Conservation (phyloP, 768 basidiomycete species). For the Chiua virens region DNA sequence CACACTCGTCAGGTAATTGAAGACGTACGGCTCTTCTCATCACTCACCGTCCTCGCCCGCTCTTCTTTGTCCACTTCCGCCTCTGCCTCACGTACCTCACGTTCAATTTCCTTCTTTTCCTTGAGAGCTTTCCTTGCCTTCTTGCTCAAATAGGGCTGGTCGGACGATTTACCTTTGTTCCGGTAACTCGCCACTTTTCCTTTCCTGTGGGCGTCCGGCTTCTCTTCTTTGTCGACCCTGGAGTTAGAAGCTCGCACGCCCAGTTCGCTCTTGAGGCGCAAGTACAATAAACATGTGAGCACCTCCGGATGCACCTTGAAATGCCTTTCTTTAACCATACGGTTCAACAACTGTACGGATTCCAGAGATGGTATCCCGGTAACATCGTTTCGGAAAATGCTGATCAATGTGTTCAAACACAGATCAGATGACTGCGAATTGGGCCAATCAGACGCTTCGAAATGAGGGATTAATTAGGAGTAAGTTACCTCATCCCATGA, state of each 20-base stretch:
- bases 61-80: slow-evolving; percentile 94
- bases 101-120: slow-evolving; percentile 87
- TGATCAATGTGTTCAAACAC: slow-evolving; percentile 78
- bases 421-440: slow-evolving; percentile 72
- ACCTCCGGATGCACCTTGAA: slow-evolving; percentile 91
- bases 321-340: slow-evolving; percentile 92
- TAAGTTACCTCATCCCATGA: slow-evolving; percentile 83
- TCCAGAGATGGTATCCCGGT: slow-evolving; percentile 84
- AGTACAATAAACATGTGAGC: slow-evolving; percentile 76
- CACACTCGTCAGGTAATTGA: slow-evolving; percentile 21
- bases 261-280: slow-evolving; percentile 87
- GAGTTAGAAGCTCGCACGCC: slow-evolving; percentile 75
- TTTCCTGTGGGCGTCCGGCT: slow-evolving; percentile 31
- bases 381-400: slow-evolving; percentile 79
- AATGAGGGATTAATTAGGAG: not conserved
- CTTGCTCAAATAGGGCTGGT: slow-evolving; percentile 84
- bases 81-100: slow-evolving; percentile 92
- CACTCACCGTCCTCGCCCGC: slow-evolving; percentile 71
- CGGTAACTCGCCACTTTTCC: slow-evolving; percentile 40
- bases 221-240: slow-evolving; percentile 55
- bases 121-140: slow-evolving; percentile 83
- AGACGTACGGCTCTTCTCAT: slow-evolving; percentile 7
- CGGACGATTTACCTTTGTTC: slow-evolving; percentile 56
- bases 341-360: slow-evolving; percentile 84
- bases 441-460: slow-evolving; percentile 4